These are phyloP conservation scores for Shiraia sp. DNA, from an alignment of 2,329 filamentous ascomycete genomes.

Conservation along the genomic window DNA sequence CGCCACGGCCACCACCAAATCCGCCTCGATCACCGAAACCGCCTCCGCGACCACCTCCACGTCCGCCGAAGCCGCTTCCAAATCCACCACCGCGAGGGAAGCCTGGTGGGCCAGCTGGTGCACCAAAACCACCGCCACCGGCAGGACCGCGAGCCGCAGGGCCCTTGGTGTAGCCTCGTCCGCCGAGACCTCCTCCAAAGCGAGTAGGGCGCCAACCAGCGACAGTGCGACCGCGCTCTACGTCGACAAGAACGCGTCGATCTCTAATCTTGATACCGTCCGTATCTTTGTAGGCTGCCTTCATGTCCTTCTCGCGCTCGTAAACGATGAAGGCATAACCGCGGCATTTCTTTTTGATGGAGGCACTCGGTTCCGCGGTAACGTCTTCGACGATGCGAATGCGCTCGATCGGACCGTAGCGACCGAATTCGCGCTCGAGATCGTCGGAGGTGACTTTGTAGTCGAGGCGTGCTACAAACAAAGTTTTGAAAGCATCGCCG, in stretches of 20 bases:
- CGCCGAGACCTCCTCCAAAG: slow-evolving; percentile 88
- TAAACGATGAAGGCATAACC: slow-evolving; percentile 98
- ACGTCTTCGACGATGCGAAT: slow-evolving; percentile 86
- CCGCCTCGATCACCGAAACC: slow-evolving; percentile 45
- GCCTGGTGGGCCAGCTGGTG: slow-evolving; percentile 58
- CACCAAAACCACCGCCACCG: slow-evolving; percentile 62
- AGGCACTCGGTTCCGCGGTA: slow-evolving; percentile 67
- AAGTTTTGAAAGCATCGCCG: slow-evolving; percentile 97
- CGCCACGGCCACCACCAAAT: slow-evolving; percentile 43
- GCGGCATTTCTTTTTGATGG: slow-evolving; percentile 66
- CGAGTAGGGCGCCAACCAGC: slow-evolving; percentile 91
- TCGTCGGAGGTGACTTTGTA: slow-evolving; percentile 90
- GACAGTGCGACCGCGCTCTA: slow-evolving; percentile 92
- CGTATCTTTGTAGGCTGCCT: slow-evolving; percentile 88
- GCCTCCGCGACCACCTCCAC: slow-evolving; percentile 55
- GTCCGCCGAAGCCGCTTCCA: slow-evolving; percentile 51
- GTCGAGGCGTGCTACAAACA: slow-evolving; percentile 81
- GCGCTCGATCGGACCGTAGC: slow-evolving; percentile 91
- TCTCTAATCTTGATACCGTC: slow-evolving; percentile 94
- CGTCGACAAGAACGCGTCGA: slow-evolving; percentile 88
- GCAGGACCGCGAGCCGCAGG: slow-evolving; percentile 72
- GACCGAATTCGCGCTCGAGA: slow-evolving; percentile 88
- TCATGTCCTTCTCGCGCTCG: slow-evolving; percentile 97
- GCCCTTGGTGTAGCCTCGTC: slow-evolving; percentile 88
- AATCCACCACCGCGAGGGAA: slow-evolving; percentile 57